Percentiles rank a stretch among this genome's conserved stretches.
Evolutionary conservation across 2,329 filamentous ascomycete species (phyloP).

Genomic region (Bisporella sp.): DNA sequence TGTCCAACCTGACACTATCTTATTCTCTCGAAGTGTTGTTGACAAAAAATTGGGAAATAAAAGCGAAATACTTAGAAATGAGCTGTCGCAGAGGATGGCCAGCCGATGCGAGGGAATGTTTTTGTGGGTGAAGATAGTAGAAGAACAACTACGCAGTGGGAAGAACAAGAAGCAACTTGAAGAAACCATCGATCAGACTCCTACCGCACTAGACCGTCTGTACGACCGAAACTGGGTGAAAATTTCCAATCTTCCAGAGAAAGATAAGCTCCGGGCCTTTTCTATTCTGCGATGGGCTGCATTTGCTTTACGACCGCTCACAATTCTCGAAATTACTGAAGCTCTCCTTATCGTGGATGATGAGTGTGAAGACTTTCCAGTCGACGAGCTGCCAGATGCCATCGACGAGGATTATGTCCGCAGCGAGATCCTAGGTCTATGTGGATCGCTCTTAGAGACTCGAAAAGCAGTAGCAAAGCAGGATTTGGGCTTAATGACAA

Average conservation of each 20-base stretch:
- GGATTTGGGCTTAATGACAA: constrained; percentile 7
- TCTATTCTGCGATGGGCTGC: constrained; percentile 14
- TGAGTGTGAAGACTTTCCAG: constrained; percentile 9
- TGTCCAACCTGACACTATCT: background rate
- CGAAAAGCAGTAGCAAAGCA: background rate
- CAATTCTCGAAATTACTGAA: constrained; percentile 14
- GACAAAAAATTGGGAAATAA: constrained; percentile 7
- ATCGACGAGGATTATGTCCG: constrained; percentile 26
- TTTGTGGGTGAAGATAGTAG: constrained; percentile 10
- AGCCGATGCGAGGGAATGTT: constrained; percentile 12
- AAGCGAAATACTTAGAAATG: constrained; percentile 1
- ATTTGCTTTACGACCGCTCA: constrained; percentile 14
- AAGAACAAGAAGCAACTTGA: constrained; percentile 8
- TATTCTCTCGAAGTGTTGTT: constrained; percentile 4
- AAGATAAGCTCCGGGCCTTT: constrained; percentile 7
- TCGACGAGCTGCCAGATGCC: constrained; percentile 21
- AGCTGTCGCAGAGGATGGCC: constrained; percentile 5
- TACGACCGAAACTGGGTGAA: constrained; percentile 9
- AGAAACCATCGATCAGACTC: constrained; percentile 5
- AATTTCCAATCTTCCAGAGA: constrained; percentile 5
- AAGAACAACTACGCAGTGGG: constrained; percentile 3
- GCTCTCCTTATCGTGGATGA: constrained; percentile 11
- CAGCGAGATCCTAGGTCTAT: constrained; percentile 23
- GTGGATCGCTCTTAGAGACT: constrained; percentile 26
- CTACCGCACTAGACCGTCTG: constrained; percentile 5